Conservation (phyloP, 257 asterid genomes). For the Forsythia viridissima region DNA sequence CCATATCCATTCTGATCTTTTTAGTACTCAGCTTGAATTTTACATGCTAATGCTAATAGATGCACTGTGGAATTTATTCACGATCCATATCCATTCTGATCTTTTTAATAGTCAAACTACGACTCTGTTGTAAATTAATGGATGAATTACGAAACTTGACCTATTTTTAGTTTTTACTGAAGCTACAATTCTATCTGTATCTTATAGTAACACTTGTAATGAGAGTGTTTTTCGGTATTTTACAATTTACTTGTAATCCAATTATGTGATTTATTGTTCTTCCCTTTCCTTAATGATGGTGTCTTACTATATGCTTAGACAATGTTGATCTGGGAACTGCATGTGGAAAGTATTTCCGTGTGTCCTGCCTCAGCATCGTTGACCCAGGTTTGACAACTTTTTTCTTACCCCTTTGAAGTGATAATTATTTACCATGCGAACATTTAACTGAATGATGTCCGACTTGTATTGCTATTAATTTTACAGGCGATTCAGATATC, state of each 20-base stretch:
- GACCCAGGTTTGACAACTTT: slow-evolving; percentile 49
- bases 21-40: too few relatives aligned
- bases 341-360: slow-evolving; percentile 68
- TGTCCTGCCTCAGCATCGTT: slow-evolving; percentile 76
- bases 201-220: background rate
- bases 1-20: too few relatives aligned
- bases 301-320: slow-evolving; percentile 33
- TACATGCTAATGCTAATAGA: too few relatives aligned
- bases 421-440: background rate
- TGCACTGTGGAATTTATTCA: too few relatives aligned
- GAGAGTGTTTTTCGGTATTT: background rate
- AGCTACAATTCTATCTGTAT: background rate
- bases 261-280: background rate
- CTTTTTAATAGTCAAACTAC: background rate
- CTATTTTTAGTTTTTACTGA: too few relatives aligned
- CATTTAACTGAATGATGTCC: background rate
- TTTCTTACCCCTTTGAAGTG: background rate
- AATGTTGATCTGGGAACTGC: slow-evolving; percentile 83
- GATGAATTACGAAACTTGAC: too few relatives aligned
- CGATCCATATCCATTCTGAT: too few relatives aligned
- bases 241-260: background rate
- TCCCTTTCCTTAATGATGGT: too few relatives aligned
- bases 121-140: too few relatives aligned
- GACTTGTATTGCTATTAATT: background rate
- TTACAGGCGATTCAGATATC: slow-evolving; percentile 74